phyloP scores from a whole-genome alignment of 441 rosid species.

The Sinapis alba region DNA sequence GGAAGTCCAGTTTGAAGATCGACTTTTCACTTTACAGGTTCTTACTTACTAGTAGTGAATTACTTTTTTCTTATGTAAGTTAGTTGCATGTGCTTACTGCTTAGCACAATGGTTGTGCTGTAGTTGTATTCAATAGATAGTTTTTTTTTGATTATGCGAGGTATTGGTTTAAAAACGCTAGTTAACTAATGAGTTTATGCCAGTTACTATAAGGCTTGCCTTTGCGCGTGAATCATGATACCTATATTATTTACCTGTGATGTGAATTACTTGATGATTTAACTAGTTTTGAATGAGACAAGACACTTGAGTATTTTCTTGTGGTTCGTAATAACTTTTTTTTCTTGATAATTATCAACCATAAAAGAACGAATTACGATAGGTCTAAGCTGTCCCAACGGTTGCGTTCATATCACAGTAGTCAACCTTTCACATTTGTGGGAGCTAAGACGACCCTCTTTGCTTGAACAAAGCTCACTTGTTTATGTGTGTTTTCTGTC shows the following conservation, averaged over 20 bases:
- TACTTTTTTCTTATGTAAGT: too few species aligned
- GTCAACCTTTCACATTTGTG: not conserved
- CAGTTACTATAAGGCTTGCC: too few species aligned
- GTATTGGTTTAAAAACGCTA: not conserved
- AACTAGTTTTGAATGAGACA: too few species aligned
- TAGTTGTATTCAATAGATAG: not conserved
- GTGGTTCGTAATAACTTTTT: too few species aligned
- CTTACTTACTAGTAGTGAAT: constrained; percentile 24
- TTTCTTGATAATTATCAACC: too few species aligned
- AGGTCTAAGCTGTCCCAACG: not conserved
- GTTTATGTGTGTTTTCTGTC: not conserved
- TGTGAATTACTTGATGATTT: too few species aligned
- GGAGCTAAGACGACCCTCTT: not conserved
- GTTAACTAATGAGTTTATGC: not conserved
- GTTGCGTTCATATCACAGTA: not conserved
- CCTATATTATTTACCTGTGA: too few species aligned
- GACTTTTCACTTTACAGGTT: constrained; percentile 84
- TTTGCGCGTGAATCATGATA: too few species aligned
- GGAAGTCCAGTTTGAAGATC: constrained; percentile 76
- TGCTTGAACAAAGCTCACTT: too few species aligned
- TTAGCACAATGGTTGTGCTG: not conserved
- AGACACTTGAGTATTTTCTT: too few species aligned
- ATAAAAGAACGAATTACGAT: too few species aligned
- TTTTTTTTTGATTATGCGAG: not conserved
- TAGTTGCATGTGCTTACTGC: not conserved